Evolutionary conservation across 202 grass and related monocot species (phyloP), one percentile per base, ranked within the genome.

Genomic region (Elaeis oleifera): DNA sequence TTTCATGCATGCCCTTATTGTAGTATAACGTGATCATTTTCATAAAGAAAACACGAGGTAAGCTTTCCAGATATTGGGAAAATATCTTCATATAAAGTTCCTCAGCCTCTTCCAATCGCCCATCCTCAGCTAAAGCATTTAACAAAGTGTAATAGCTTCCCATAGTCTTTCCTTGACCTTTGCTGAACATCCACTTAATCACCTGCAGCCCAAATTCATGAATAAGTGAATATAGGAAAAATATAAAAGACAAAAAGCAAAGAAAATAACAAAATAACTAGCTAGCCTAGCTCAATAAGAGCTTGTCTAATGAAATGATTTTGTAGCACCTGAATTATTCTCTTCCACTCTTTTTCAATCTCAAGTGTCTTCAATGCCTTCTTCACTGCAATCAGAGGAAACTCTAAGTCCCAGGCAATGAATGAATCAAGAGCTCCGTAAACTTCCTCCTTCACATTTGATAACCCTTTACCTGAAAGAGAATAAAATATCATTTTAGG

Each of bases 111-210:
- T 92, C 82, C 59, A 92, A 56, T 61, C 88, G 77, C 0, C 77
- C 85, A 71, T 99, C 94, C 72, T 92, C 82, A 39, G 81, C 72
- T 67, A 99, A 77, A 77, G 94, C 85, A 89, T 81, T 92, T 75
- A 99, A 85, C 59, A 99, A 82, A 69, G 79, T 81, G 63, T 77
- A 79, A 78, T 99, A 86, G 70, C 77, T 99, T 49, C 94, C 94
- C 82, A 99, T 89, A 54, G 94, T 99, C 74, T 89, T 99, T 73
- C 94, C 94, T 77, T 99, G 94, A 75, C 94, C 94, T 84, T 99
- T 99, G 65, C 84, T 89, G 64, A 99, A 81, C 94, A 99, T 92
- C 94, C 94, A 99, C 61, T 99, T 99, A 24, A 92, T 84, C 63
- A 99, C 85, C 94, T 99, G 78, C 18, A 73, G 25, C 24, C 56